Percentiles rank a stretch among this genome's conserved stretches.
Conservation (phyloP, 2,329 filamentous ascomycete genomes). For the Cercospora janseana region DNA sequence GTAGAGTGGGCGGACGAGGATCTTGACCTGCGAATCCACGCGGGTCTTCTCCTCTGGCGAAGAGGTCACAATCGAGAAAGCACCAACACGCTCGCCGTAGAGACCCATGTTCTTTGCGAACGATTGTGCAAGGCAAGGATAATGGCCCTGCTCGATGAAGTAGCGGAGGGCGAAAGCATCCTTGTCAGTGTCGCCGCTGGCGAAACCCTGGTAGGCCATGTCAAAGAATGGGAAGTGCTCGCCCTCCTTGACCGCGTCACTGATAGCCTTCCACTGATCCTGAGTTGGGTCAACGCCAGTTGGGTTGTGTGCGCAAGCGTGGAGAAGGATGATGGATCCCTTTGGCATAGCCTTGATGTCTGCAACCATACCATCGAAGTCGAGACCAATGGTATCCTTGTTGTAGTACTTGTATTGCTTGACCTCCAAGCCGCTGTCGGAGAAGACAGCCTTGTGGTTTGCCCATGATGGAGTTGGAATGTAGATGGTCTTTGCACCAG, state of each 20-base stretch:
- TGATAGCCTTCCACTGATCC: conserved; percentile 91
- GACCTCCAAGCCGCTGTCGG: conserved; percentile 84
- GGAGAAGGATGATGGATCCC: conserved; percentile 86
- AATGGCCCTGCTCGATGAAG: conserved; percentile 90
- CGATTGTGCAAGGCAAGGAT: conserved; percentile 82
- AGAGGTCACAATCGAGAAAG: conserved; percentile 87
- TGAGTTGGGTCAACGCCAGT: conserved; percentile 91
- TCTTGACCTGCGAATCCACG: conserved; percentile 97
- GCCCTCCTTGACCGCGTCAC: conserved; percentile 77
- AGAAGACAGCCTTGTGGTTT: conserved; percentile 96
- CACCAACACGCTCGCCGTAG: conserved; percentile 96
- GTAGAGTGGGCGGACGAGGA: conserved; percentile 93
- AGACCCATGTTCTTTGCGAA: conserved; percentile 99
- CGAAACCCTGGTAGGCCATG: conserved; percentile 99
- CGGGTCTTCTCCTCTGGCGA: conserved; percentile 89
- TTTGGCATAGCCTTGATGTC: conserved; percentile 87
- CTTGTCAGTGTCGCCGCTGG: conserved; percentile 83
- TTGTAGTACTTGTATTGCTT: conserved; percentile 99
- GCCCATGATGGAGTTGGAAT: conserved; percentile 96
- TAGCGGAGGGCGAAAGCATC: conserved; percentile 92
- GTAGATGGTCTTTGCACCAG: conserved; percentile 90
- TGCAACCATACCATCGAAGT: conserved; percentile 89
- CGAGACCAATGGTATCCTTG: conserved; percentile 95
- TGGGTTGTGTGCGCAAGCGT: conserved; percentile 97
- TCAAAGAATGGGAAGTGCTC: conserved; percentile 96